Evolutionary conservation across 2,329 filamentous ascomycete genomes (phyloP), one percentile per base, ranked within the genome.

Genomic region (Rhynchosporium agropyri): DNA sequence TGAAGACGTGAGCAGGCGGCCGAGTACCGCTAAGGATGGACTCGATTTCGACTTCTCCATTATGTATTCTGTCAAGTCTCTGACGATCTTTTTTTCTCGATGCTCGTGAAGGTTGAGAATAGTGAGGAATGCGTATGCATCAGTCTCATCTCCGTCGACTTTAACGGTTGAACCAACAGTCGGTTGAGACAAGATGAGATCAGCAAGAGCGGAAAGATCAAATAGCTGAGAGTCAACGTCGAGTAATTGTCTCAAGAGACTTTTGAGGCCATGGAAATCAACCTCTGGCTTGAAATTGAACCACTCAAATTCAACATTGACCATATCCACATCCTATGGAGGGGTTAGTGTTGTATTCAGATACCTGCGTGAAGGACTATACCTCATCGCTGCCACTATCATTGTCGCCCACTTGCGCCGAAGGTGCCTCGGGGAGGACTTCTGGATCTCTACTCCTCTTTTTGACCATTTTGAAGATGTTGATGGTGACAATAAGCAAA

Each of bases 261-360:
- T 89, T 77, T 97, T 97, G 71, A 96, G 85, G 63, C 95, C 95
- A 78, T 98, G 94, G 77, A 98, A 98, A 77, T 99, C 95, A 71
- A 96, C 84, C 7, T 90, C 86, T 1, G 90, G 83, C 71, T 95
- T 89, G 66, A 94, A 96, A 78, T 97, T 96, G 80, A 98, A 99
- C 90, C 92, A 98, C 80, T 99, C 95, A 73, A 99, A 99, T 69
- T 98, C 94, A 63, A 98, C 92, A 74, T 98, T 89, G 68, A 99
- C 87, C 76, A 94, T 89, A 74, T 97, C 90, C 73, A 92, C 89
- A 73, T 97, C 91, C 91, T 61, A 15, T 43, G 33, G 9, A 36
- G 13, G 3, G 26, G 53, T 65, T 43, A 63, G 62, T 28, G 28
- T 33, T 42, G 36, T 46, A n/a, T 6, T 13, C 7, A 28, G 8